These are phyloP conservation scores for Stereocaulon alpinum DNA, from an alignment of 495 filamentous ascomycete species.

Conservation along the genomic window DNA sequence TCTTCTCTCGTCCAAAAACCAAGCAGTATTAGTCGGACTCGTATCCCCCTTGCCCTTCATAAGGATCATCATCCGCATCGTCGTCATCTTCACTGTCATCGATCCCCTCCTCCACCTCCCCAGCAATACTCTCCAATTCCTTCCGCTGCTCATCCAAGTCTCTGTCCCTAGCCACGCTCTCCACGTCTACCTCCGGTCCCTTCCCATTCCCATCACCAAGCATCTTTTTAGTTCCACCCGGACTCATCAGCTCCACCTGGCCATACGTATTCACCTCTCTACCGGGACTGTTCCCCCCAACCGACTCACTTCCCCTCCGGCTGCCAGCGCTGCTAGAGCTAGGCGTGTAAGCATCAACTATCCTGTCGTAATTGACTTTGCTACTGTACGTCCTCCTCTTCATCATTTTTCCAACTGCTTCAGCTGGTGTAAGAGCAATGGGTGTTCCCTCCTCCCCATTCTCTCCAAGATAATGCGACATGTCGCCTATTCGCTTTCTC, in stretches of 20 bases:
- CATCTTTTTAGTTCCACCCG: constrained; percentile 6
- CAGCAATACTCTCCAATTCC: constrained; percentile 22
- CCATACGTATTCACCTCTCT: constrained; percentile 17
- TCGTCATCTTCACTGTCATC: constrained; percentile 14
- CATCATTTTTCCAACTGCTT: constrained; percentile 66
- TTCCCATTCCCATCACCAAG: constrained; percentile 22
- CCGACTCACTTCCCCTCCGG: constrained; percentile 32
- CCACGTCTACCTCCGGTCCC: not conserved
- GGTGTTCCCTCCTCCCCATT: constrained; percentile 32
- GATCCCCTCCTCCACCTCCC: constrained; percentile 13
- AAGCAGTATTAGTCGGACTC: not conserved
- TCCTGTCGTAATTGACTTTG: constrained; percentile 72
- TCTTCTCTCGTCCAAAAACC: not conserved
- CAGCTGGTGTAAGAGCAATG: constrained; percentile 45
- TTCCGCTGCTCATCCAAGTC: constrained; percentile 12
- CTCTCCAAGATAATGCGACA: constrained; percentile 37
- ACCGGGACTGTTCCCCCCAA: constrained; percentile 32
- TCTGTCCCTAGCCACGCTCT: constrained; percentile 20
- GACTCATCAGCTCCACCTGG: not conserved
- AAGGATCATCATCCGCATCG: constrained; percentile 23
- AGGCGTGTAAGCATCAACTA: constrained; percentile 32
- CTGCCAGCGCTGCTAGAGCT: constrained; percentile 27
- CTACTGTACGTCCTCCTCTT: constrained; percentile 61
- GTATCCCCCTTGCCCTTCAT: constrained; percentile 24
- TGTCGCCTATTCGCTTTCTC: constrained; percentile 40